Percentiles rank a stretch among this genome's conserved stretches.
These are phyloP conservation scores for Delonix regia DNA, from an alignment of 306 rosid species.

Conservation along the genomic window DNA sequence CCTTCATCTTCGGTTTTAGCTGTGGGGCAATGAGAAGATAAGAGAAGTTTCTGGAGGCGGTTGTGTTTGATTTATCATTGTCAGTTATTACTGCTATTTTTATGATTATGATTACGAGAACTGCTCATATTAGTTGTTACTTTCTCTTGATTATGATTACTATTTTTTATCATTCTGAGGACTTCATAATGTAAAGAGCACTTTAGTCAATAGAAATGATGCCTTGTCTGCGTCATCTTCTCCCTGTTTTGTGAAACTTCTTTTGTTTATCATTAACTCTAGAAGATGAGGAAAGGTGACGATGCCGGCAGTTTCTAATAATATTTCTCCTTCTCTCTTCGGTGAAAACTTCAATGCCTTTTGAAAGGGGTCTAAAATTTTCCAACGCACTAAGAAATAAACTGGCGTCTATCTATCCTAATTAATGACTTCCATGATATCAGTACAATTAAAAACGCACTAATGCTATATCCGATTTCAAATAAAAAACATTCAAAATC, in stretches of 20 bases:
- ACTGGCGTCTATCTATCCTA: background rate
- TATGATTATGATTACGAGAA: constrained; percentile 15
- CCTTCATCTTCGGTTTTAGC: constrained; percentile 1
- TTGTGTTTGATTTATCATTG: background rate
- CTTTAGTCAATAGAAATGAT: constrained; percentile 37
- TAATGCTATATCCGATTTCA: background rate
- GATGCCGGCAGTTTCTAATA: constrained; percentile 3
- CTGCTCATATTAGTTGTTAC: constrained; percentile 27
- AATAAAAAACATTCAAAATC: background rate
- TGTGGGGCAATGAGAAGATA: constrained; percentile 33
- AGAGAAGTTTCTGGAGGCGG: background rate
- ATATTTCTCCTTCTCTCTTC: constrained; percentile 9
- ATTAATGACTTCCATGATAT: constrained; percentile 33
- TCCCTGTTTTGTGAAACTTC: constrained; percentile 11
- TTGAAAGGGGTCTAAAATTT: constrained; percentile 35
- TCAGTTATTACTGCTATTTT: constrained; percentile 18
- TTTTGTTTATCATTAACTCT: constrained; percentile 36
- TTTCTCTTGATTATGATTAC: no score
- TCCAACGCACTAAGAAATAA: constrained; percentile 8
- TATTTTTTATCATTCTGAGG: no score
- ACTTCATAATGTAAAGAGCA: constrained; percentile 26
- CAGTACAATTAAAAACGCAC: background rate
- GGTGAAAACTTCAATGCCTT: constrained; percentile 7
- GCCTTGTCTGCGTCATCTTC: constrained; percentile 11
- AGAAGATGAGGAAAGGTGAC: constrained; percentile 32